Percentiles rank a stretch among this genome's conserved stretches.
phyloP scores from a whole-genome alignment of 768 basidiomycete species.

The Lentinula detonsa region DNA sequence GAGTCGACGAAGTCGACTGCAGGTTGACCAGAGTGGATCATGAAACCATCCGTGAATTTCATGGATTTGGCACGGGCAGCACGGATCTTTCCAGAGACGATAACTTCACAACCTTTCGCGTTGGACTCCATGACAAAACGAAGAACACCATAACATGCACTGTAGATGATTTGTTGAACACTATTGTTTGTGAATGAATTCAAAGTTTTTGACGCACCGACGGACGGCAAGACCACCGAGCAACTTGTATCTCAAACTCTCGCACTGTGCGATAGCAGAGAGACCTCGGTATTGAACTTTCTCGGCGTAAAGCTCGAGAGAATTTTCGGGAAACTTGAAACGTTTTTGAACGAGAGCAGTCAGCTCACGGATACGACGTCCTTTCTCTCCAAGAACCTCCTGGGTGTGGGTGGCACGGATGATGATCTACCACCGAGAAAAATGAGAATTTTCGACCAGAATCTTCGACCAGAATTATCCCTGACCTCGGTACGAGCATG shows the following conservation, averaged over 20 bases:
- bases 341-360: slow-evolving; percentile 98
- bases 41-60: slow-evolving; percentile 99
- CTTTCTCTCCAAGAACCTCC: slow-evolving; percentile 98
- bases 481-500: slow-evolving; percentile 95
- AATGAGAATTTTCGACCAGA: neutral
- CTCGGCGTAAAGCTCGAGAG: slow-evolving; percentile 97
- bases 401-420: slow-evolving; percentile 99
- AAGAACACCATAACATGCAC: slow-evolving; percentile 99
- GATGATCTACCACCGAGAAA: slow-evolving; percentile 66
- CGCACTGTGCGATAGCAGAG: slow-evolving; percentile 97
- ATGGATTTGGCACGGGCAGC: slow-evolving; percentile 99
- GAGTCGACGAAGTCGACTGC: slow-evolving; percentile 94
- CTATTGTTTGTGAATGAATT: neutral
- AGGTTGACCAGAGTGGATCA: slow-evolving; percentile 99
- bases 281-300: slow-evolving; percentile 98
- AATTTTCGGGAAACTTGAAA: slow-evolving; percentile 99
- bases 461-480: neutral
- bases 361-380: slow-evolving; percentile 97
- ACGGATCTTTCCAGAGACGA: slow-evolving; percentile 99
- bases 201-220: slow-evolving; percentile 50
- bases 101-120: slow-evolving; percentile 99
- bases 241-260: slow-evolving; percentile 97
- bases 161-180: slow-evolving; percentile 19
- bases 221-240: slow-evolving; percentile 99
- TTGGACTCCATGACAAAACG: slow-evolving; percentile 99